A percentile compares a stretch with the other conserved stretches of the same genome.
phyloP scores from a whole-genome alignment of 768 basidiomycete species.

The Gymnopilus dilepis region DNA sequence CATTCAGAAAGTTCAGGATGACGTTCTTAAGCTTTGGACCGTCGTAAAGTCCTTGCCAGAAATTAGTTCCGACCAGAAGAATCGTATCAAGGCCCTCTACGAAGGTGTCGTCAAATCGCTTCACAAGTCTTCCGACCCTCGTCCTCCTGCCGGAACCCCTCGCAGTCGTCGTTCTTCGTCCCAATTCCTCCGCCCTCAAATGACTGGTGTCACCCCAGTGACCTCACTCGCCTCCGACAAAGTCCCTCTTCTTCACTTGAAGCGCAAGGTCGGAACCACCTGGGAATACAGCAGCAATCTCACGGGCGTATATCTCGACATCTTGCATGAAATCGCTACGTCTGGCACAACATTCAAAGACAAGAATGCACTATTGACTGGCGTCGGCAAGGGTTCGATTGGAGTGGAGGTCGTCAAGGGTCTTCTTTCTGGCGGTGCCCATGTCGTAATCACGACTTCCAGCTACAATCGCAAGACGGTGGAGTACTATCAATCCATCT shows the following conservation, averaged over 20 bases:
- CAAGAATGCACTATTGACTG: constrained; percentile 97
- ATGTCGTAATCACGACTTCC: constrained; percentile 97
- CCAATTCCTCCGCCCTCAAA: constrained; percentile 93
- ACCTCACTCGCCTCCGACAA: constrained; percentile 83
- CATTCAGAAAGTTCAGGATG: constrained; percentile 97
- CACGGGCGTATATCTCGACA: constrained; percentile 94
- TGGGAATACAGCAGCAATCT: constrained; percentile 99
- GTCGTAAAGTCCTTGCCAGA: constrained; percentile 97
- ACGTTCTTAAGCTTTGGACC: constrained; percentile 96
- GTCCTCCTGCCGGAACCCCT: constrained; percentile 46
- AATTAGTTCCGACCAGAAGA: constrained; percentile 96
- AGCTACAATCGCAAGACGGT: constrained; percentile 95
- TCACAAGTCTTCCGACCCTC: constrained; percentile 74
- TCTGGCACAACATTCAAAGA: constrained; percentile 98
- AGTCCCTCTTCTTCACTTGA: constrained; percentile 92
- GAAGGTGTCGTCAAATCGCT: constrained; percentile 96
- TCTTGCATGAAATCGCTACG: constrained; percentile 97
- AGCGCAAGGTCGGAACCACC: constrained; percentile 91
- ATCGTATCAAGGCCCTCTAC: constrained; percentile 91
- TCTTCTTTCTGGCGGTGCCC: constrained; percentile 93
- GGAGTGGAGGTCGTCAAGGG: constrained; percentile 98
- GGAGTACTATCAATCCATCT: constrained; percentile 98
- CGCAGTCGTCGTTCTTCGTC: constrained; percentile 91
- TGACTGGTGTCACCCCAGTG: constrained; percentile 75
- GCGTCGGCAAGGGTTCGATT: constrained; percentile 97